Base-by-base conservation (phyloP, 148 eudicot species). In the Vaccinium darrowii region DNA sequence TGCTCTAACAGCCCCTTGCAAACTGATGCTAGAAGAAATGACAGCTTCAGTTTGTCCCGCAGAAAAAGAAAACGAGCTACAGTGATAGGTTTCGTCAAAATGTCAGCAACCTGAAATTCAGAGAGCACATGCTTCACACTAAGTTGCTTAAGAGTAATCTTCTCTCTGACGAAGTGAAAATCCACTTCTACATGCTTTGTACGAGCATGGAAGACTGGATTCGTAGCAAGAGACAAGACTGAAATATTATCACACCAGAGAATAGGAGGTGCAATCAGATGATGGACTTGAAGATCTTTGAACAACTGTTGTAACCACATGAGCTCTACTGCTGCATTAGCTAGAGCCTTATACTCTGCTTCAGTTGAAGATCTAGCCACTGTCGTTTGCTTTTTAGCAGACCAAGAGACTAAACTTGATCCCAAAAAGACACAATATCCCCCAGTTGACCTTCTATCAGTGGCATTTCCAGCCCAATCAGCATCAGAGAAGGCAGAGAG, bases 1-100 rank as follows among this genome's bases (percentile, higher is more conserved):
- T 33, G 1, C 47, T 4, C 93, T 96, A 9, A 52, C 0, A 52
- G 54, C 13, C 54, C 12, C 13, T 11, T 11, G 54, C 54, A 52
- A 52, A 52, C 54, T 52, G 12, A 52, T 52, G 54, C 1, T 0
- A 3, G 54, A 2, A 52, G 1, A 2, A 52, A 0, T n/a, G 47
- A 52, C 7, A 52, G 1, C 54, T 0, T 52, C 12, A 52, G 54
- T 52, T 52, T 52, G 54, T 8, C 10, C 10, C 12, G 12, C 0
- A 52, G 54, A 52, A 8, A 0, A 2, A 8, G 1, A 52, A 52
- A 52, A 7, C 54, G 11, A 52, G 54, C 18, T 0, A 15, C 4
- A 15, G 65, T 14, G 4, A 60, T 8, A 19, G 65, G 15, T 60
- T 60, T 60, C 2, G 65, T 60, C 0, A 60, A 3, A 3, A 60